These are phyloP conservation scores for Stemphylium vesicarium DNA, from an alignment of 2,329 filamentous ascomycete genomes.

Conservation along the genomic window DNA sequence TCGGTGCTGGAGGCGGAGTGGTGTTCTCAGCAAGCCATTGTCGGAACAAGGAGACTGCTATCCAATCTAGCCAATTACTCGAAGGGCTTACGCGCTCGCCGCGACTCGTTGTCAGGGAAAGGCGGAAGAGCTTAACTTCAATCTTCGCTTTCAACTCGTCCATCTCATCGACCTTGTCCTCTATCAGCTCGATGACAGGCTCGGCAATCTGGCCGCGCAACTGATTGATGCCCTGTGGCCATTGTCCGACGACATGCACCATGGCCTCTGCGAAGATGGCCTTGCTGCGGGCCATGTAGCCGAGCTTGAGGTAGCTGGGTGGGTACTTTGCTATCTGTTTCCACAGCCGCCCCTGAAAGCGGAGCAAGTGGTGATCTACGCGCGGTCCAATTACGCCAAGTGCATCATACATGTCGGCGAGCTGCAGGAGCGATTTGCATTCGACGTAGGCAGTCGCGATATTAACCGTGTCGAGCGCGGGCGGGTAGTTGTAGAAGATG, in stretches of 20 bases:
- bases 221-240: constrained; percentile 81
- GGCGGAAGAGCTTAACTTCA: constrained; percentile 80
- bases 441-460: constrained; percentile 93
- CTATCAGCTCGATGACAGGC: constrained; percentile 83
- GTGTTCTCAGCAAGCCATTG: constrained; percentile 95
- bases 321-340: constrained; percentile 98
- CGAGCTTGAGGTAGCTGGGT: constrained; percentile 87
- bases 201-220: constrained; percentile 74
- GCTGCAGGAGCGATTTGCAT: constrained; percentile 84
- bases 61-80: constrained; percentile 87
- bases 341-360: constrained; percentile 89
- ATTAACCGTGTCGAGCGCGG: constrained; percentile 80
- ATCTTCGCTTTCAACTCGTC: constrained; percentile 80
- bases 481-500: constrained; percentile 93
- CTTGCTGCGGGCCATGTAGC: constrained; percentile 81
- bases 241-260: constrained; percentile 93
- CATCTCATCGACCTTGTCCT: constrained; percentile 93
- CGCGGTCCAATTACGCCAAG: constrained; percentile 85
- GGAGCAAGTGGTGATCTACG: constrained; percentile 90
- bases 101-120: constrained; percentile 76
- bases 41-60: constrained; percentile 83
- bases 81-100: constrained; percentile 83
- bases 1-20: constrained; percentile 68
- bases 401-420: constrained; percentile 96
- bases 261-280: constrained; percentile 79